Conservation (phyloP, 768 basidiomycete genomes). For the Tulasnella calospora region DNA sequence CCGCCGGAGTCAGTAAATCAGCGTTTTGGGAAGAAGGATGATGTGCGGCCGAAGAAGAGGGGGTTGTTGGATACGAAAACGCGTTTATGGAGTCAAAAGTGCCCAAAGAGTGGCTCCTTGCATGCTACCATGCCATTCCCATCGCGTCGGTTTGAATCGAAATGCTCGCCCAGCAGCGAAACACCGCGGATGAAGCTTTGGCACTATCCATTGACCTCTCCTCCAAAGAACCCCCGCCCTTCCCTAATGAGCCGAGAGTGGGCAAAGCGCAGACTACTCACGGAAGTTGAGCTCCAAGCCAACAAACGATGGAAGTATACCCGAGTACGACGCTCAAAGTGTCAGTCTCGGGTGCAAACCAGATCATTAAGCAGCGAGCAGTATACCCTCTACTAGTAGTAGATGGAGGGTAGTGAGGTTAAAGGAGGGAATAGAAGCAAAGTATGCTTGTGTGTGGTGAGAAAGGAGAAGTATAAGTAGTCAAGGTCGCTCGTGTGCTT, state of each 20-base stretch:
- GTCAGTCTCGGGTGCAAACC: constrained; percentile 9
- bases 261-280: constrained; percentile 42
- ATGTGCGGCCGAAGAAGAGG: not conserved
- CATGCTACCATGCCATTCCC: not conserved
- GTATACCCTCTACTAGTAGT: not conserved
- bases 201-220: not conserved
- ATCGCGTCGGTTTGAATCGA: not conserved
- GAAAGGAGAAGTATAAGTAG: constrained; percentile 3
- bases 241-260: not conserved
- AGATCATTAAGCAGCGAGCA: constrained; percentile 12
- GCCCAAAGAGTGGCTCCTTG: not conserved
- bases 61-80: not conserved
- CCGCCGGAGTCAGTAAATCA: not conserved
- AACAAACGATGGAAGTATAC: constrained; percentile 65
- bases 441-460: not conserved
- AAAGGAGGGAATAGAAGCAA: not conserved
- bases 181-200: not conserved
- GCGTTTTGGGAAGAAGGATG: not conserved
- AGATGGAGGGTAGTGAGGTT: not conserved
- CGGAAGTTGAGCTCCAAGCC: constrained; percentile 88
- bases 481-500: not conserved
- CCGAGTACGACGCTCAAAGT: constrained; percentile 43
- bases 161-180: not conserved
- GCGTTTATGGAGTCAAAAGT: not conserved
- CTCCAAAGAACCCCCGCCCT: not conserved